Conservation (phyloP, 805 yeast species). For the Pichia ethanolica region DNA sequence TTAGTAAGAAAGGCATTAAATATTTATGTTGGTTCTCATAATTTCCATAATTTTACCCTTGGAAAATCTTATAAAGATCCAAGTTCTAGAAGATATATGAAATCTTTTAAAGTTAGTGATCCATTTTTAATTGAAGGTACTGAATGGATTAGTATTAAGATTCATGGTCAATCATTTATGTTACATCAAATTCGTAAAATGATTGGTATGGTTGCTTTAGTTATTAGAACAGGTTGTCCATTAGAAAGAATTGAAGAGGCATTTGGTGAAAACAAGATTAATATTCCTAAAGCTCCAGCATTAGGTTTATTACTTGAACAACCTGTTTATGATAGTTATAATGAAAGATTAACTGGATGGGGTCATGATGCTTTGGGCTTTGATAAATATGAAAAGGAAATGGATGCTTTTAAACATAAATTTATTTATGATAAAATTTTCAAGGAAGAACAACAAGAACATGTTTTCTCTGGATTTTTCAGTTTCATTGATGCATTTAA, state of each 20-base stretch:
- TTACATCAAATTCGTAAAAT: conserved; percentile 95
- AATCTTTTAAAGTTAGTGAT: conserved; percentile 66
- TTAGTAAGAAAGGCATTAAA: conserved; percentile 61
- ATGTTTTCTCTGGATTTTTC: conserved; percentile 84
- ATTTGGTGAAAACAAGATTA: conserved; percentile 64
- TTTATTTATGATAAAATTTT: conserved; percentile 89
- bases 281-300: conserved; percentile 97
- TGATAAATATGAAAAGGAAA: conserved; percentile 53
- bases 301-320: conserved; percentile 83
- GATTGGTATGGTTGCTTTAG: conserved; percentile 90
- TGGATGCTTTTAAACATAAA: conserved; percentile 81
- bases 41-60: conserved; percentile 48
- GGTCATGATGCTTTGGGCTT: conserved; percentile 77
- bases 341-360: conserved; percentile 57
- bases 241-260: conserved; percentile 67
- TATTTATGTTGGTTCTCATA: conserved; percentile 78
- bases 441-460: conserved; percentile 80
- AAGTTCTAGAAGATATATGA: conserved; percentile 79
- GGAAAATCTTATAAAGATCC: conserved; percentile 72
- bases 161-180: conserved; percentile 98
- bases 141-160: conserved; percentile 93
- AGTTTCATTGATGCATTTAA: conserved; percentile 81
- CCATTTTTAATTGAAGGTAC: conserved; percentile 91
- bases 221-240: conserved; percentile 84
- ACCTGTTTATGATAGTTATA: conserved; percentile 86